Conservation (phyloP, 2,329 filamentous ascomycete genomes). For the Cordyceps cateniannulata region DNA sequence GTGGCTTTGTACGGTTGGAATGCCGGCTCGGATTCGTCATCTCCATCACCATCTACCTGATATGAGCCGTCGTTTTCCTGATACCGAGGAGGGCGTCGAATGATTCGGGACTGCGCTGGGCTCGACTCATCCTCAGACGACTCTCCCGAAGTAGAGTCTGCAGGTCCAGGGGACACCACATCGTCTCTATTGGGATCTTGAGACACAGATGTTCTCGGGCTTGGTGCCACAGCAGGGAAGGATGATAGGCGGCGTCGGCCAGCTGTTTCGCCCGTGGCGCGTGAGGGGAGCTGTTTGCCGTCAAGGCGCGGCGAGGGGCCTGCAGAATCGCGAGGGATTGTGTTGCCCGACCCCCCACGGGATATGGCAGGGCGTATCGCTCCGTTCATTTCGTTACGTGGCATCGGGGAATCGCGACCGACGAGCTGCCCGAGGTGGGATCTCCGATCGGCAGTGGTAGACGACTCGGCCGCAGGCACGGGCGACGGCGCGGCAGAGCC, state of each 20-base stretch:
- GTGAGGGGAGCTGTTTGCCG: conserved; percentile 17
- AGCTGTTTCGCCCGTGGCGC: conserved; percentile 23
- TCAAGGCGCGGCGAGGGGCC: conserved; percentile 25
- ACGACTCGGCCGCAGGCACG: conserved; percentile 42
- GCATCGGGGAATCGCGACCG: conserved; percentile 50
- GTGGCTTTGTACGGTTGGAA: conserved; percentile 43
- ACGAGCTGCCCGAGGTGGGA: conserved; percentile 48
- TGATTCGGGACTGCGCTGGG: conserved; percentile 53
- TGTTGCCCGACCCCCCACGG: conserved; percentile 41
- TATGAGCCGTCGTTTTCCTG: conserved; percentile 33
- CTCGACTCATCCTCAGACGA: conserved; percentile 45
- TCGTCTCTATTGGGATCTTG: conserved; percentile 19
- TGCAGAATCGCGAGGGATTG: conserved; percentile 31
- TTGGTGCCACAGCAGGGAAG: conserved; percentile 29
- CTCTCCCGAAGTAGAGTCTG: conserved; percentile 30
- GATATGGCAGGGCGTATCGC: conserved; percentile 40
- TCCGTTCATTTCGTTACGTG: conserved; percentile 39
- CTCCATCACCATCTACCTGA: conserved; percentile 49
- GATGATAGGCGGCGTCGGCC: conserved; percentile 38
- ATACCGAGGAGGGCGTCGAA: conserved; percentile 51
- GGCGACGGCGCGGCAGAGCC: conserved; percentile 53
- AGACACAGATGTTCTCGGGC: background rate
- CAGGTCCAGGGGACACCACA: conserved; percentile 28
- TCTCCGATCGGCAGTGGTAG: conserved; percentile 32
- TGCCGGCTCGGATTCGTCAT: conserved; percentile 49